Conservation (phyloP, 1,284 basidiomycete species). For the Cryptococcus neoformans region DNA sequence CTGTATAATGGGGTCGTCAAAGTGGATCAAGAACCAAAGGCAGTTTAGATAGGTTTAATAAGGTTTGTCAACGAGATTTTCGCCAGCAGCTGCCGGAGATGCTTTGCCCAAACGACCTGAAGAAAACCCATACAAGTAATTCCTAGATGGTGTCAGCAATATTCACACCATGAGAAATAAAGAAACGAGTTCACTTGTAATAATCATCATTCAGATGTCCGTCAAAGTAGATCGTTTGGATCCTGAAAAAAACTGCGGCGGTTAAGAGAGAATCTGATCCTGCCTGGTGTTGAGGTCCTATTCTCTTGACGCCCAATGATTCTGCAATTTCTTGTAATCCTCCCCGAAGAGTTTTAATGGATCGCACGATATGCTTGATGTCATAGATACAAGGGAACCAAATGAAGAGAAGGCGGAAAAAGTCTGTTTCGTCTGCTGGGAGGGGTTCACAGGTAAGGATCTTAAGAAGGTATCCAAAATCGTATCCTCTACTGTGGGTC, state of each 20-base stretch:
- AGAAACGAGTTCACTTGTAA: constrained; percentile 42
- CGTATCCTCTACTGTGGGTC: constrained; percentile 74
- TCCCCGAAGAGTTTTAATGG: constrained; percentile 84
- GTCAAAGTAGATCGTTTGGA: constrained; percentile 86
- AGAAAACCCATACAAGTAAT: constrained; percentile 48
- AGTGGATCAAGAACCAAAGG: too few species aligned
- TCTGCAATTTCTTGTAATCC: constrained; percentile 96
- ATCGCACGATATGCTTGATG: constrained; percentile 93
- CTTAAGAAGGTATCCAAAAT: constrained; percentile 98
- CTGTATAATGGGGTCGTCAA: too few species aligned
- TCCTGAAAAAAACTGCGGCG: constrained; percentile 92
- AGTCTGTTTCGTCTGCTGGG: constrained; percentile 83
- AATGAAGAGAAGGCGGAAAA: constrained; percentile 80
- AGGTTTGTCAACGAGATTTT: constrained; percentile 14
- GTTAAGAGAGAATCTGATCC: constrained; percentile 94
- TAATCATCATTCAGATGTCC: constrained; percentile 72
- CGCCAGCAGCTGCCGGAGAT: constrained; percentile 15
- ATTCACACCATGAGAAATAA: neutral
- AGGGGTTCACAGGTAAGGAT: constrained; percentile 84
- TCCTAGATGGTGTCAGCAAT: constrained; percentile 16
- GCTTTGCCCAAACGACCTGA: constrained; percentile 31
- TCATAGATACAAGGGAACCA: constrained; percentile 99
- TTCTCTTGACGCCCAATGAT: constrained; percentile 78
- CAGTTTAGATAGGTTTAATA: constrained; percentile 10
- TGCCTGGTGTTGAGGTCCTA: constrained; percentile 92